Evolutionary conservation across 1,284 basidiomycete genomes (phyloP).

Genomic region (Ceratobasidium sp.): DNA sequence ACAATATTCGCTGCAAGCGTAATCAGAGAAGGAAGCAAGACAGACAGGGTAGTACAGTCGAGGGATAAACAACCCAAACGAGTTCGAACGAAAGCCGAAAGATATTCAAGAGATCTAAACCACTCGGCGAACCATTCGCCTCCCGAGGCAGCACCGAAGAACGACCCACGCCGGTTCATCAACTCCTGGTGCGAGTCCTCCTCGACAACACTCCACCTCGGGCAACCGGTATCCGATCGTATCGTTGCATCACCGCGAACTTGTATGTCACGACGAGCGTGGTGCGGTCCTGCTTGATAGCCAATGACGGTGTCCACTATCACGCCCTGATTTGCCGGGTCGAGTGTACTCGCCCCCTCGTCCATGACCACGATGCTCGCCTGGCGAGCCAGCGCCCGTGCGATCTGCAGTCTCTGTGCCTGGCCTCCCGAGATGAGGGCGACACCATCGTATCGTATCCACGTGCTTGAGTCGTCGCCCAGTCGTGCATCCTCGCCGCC

Average conservation of each 20-base stretch:
- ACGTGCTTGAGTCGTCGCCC: constrained; percentile 79
- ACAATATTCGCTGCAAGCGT: constrained; percentile 21
- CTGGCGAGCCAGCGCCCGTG: constrained; percentile 81
- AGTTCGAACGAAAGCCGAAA: constrained; percentile 30
- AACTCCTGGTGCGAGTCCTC: constrained; percentile 81
- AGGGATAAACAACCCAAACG: constrained; percentile 16
- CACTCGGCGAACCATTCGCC: constrained; percentile 78
- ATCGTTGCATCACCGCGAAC: constrained; percentile 88
- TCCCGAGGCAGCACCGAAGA: constrained; percentile 82
- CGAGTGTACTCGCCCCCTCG: constrained; percentile 93
- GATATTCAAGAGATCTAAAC: not conserved
- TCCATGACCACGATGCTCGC: constrained; percentile 87
- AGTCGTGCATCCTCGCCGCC: constrained; percentile 86
- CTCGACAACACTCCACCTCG: constrained; percentile 81
- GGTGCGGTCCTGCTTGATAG: constrained; percentile 74
- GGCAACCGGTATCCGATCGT: constrained; percentile 88
- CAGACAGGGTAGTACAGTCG: not conserved
- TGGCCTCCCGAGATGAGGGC: constrained; percentile 92
- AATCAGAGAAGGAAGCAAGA: not conserved
- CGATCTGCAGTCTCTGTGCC: constrained; percentile 92
- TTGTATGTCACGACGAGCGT: constrained; percentile 96
- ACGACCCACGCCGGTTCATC: constrained; percentile 74
- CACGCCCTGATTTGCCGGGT: constrained; percentile 80
- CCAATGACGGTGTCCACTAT: constrained; percentile 81
- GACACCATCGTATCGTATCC: constrained; percentile 87